These are phyloP conservation scores for Periconia digitata DNA, from an alignment of 2,329 filamentous ascomycete species.

Conservation along the genomic window DNA sequence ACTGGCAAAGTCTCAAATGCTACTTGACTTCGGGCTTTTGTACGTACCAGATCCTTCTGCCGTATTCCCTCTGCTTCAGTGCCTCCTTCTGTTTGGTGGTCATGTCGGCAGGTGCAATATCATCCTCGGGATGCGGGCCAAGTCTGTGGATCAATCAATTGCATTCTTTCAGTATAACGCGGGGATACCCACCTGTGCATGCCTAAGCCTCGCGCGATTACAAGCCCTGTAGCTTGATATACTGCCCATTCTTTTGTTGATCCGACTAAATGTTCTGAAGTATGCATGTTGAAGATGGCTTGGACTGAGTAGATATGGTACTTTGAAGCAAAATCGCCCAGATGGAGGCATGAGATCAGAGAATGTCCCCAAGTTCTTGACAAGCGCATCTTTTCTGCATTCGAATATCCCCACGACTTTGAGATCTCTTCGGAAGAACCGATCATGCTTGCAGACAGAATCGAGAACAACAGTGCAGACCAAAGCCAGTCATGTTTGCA, in stretches of 20 bases:
- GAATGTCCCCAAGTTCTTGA: constrained; percentile 52
- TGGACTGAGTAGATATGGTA: constrained; percentile 44
- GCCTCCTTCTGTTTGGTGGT: constrained; percentile 26
- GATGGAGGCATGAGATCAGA: constrained; percentile 48
- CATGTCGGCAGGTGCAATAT: constrained; percentile 13
- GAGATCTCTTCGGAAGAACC: constrained; percentile 42
- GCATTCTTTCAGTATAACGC: background rate
- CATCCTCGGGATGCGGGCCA: constrained; percentile 29
- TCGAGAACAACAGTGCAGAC: constrained; percentile 49
- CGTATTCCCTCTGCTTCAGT: constrained; percentile 39
- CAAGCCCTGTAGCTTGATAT: constrained; percentile 47
- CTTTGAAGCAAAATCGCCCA: constrained; percentile 50
- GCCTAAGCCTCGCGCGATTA: constrained; percentile 52
- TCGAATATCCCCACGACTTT: constrained; percentile 48
- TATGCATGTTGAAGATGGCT: constrained; percentile 52
- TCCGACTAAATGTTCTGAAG: constrained; percentile 53
- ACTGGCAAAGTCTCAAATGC: too few species aligned
- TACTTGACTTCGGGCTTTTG: too few species aligned
- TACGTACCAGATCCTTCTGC: constrained; percentile 46
- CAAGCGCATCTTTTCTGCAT: constrained; percentile 45
- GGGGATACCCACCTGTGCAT: constrained; percentile 39
- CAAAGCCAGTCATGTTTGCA: constrained; percentile 38
- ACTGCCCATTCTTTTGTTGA: constrained; percentile 52
- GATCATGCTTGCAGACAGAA: constrained; percentile 48
- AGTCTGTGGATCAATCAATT: constrained; percentile 16